Evolutionary conservation across 768 basidiomycete genomes (phyloP).

Genomic region (Phanerodontia chrysosporium): DNA sequence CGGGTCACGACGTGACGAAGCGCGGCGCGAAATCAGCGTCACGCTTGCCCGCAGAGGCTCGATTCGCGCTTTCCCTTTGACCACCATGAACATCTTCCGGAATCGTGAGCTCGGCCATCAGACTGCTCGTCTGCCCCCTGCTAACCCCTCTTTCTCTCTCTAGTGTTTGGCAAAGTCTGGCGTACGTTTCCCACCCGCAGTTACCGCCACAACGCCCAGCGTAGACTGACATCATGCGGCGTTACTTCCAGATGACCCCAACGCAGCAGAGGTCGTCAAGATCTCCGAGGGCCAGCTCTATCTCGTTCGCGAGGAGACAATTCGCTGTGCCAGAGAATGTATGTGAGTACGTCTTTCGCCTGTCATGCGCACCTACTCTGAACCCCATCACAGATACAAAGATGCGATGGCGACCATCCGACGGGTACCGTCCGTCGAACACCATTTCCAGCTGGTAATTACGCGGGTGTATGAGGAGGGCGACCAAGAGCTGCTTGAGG

Average conservation of each 20-base stretch:
- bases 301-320: constrained; percentile 85
- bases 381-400: constrained; percentile 61
- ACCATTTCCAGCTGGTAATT: constrained; percentile 87
- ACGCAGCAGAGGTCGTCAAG: constrained; percentile 92
- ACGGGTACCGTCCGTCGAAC: constrained; percentile 69
- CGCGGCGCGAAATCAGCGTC: constrained; percentile 7
- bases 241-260: constrained; percentile 71
- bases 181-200: constrained; percentile 52
- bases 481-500: constrained; percentile 90
- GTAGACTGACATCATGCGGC: constrained; percentile 22
- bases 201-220: constrained; percentile 1
- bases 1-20: neutral
- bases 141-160: neutral
- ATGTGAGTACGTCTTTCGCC: constrained; percentile 59
- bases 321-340: constrained; percentile 93
- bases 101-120: too few relatives aligned
- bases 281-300: constrained; percentile 89
- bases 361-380: neutral
- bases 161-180: constrained; percentile 93
- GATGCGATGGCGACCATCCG: constrained; percentile 95
- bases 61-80: constrained; percentile 6
- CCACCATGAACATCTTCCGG: constrained; percentile 80
- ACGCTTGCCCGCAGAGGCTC: neutral
- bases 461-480: constrained; percentile 98
- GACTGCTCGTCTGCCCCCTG: too few relatives aligned